A percentile compares a stretch with the other conserved stretches of the same genome.
Conservation (phyloP, 2,329 filamentous ascomycete genomes). For the Pyrenochaeta sp. region DNA sequence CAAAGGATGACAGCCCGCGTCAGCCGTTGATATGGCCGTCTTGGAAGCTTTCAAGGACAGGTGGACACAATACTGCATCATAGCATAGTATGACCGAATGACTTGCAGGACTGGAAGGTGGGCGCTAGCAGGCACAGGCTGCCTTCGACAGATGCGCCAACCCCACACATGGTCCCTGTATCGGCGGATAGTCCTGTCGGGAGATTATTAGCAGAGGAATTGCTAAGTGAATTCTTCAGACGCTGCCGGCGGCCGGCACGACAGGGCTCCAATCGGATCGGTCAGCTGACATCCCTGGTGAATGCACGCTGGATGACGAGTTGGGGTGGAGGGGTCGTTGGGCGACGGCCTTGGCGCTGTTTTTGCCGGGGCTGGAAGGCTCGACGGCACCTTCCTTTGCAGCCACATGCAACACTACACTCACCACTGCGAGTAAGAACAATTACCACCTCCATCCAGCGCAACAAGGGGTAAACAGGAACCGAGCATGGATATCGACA, state of each 20-base stretch:
- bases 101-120: background rate
- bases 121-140: conserved; percentile 11
- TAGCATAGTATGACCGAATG: background rate
- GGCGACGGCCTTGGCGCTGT: conserved; percentile 1
- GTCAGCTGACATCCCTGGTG: conserved; percentile 10
- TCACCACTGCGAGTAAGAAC: background rate
- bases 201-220: conserved; percentile 27
- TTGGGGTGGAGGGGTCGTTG: background rate
- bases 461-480: background rate
- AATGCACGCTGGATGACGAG: background rate
- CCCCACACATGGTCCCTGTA: conserved; percentile 28
- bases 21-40: background rate
- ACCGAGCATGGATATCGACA: conserved; percentile 54
- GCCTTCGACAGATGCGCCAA: conserved; percentile 3
- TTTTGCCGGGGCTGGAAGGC: conserved; percentile 17
- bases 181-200: conserved; percentile 31
- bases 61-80: too few species aligned
- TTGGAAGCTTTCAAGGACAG: background rate
- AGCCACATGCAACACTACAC: background rate
- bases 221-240: conserved; percentile 18
- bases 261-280: conserved; percentile 15
- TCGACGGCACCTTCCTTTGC: conserved; percentile 16
- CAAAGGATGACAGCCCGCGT: background rate
- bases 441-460: background rate
- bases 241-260: conserved; percentile 14